Evolutionary conservation across 164 flowering plant genomes (phyloP).

Genomic region (Protea cynaroides): DNA sequence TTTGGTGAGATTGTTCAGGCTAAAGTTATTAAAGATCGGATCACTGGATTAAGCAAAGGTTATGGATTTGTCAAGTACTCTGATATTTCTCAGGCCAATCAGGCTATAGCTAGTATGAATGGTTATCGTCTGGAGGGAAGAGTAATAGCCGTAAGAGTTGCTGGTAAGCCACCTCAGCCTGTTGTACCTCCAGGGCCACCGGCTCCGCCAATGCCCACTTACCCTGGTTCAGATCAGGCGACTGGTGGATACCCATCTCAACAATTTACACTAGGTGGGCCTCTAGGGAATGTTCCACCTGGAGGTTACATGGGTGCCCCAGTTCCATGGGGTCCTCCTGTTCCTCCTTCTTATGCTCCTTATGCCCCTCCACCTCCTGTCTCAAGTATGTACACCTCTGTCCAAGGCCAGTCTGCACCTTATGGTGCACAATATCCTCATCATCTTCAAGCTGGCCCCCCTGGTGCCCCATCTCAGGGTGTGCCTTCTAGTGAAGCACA

Average conservation of each 20-base stretch:
- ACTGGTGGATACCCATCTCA: constrained; percentile 71
- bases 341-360: constrained; percentile 55
- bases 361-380: constrained; percentile 71
- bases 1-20: constrained; percentile 94
- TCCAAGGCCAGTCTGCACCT: constrained; percentile 55
- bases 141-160: constrained; percentile 89
- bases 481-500: constrained; percentile 49
- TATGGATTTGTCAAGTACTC: constrained; percentile 97
- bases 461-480: constrained; percentile 43
- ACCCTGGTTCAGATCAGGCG: constrained; percentile 44
- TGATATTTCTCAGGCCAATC: constrained; percentile 73
- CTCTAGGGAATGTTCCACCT: constrained; percentile 44
- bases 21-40: constrained; percentile 83
- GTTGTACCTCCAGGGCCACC: constrained; percentile 74
- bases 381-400: constrained; percentile 48
- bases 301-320: constrained; percentile 56
- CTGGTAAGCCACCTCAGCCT: constrained; percentile 95
- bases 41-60: constrained; percentile 80
- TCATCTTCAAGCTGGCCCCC: constrained; percentile 37
- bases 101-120: constrained; percentile 76
- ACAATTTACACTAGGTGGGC: constrained; percentile 61
- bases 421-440: constrained; percentile 80
- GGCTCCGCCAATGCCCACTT: constrained; percentile 44
- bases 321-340: constrained; percentile 81
- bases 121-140: constrained; percentile 79